These are phyloP conservation scores for Irineochytrium annulatum DNA, from an alignment of 192 early-diverging fungal species.

Conservation along the genomic window DNA sequence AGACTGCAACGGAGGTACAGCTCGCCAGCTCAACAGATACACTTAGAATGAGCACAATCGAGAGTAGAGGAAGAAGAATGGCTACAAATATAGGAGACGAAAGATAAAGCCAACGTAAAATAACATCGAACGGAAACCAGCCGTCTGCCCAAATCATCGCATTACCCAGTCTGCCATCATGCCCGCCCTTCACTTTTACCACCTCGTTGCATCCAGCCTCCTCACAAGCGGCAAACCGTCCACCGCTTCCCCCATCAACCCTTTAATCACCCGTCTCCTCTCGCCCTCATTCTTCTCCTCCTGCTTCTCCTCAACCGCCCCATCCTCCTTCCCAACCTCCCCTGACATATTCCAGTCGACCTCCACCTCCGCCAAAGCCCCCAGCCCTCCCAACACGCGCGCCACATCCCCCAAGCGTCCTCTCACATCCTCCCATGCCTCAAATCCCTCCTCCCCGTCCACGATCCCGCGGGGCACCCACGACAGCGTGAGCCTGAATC, in stretches of 20 bases:
- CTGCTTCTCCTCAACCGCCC: neutral
- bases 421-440: neutral
- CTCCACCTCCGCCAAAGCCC: neutral
- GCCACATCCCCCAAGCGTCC: neutral
- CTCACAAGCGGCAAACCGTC: neutral
- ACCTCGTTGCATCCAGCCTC: neutral
- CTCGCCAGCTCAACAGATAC: no score
- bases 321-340: neutral
- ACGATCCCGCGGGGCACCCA: no score
- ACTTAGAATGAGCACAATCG: no score
- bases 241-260: neutral
- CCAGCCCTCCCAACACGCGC: neutral
- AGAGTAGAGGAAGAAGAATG: no score
- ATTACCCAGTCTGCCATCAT: no score
- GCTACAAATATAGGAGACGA: neutral
- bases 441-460: neutral
- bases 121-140: neutral
- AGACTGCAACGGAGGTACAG: no score
- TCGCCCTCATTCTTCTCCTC: neutral
- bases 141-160: neutral
- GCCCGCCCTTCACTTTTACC: no score
- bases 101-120: neutral
- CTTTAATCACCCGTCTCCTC: neutral
- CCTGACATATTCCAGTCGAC: neutral
- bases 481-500: neutral